Conservation (phyloP, 2,329 filamentous ascomycete species). For the Metarhizium rileyi region DNA sequence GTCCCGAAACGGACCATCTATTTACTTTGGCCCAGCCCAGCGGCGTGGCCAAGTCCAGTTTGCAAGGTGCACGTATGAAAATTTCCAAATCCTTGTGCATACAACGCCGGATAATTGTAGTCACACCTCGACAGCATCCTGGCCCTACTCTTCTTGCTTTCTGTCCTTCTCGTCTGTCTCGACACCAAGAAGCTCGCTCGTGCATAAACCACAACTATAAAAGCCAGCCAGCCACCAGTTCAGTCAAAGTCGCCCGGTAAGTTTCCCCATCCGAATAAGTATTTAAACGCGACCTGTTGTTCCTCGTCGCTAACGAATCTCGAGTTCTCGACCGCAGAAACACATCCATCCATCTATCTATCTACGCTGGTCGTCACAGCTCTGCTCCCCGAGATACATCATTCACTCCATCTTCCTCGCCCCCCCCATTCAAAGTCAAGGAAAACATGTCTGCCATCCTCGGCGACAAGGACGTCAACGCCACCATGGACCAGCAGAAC, state of each 20-base stretch:
- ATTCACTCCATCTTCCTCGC: not conserved
- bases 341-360: too few species aligned
- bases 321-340: not conserved
- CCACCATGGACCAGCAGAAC: slow-evolving; percentile 25
- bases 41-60: too few species aligned
- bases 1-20: slow-evolving; percentile 2
- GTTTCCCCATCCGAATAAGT: not conserved
- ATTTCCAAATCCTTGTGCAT: not conserved
- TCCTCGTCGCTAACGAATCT: not conserved
- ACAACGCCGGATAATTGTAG: not conserved
- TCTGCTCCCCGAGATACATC: not conserved
- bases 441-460: slow-evolving; percentile 48
- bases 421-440: not conserved
- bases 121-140: not conserved
- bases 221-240: not conserved
- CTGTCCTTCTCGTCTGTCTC: not conserved
- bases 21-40: slow-evolving; percentile 14
- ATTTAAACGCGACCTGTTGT: not conserved
- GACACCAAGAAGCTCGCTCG: not conserved
- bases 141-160: not conserved
- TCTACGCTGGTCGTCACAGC: slow-evolving; percentile 1
- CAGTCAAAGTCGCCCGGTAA: too few species aligned
- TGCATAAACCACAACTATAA: not conserved
- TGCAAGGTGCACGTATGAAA: not conserved
- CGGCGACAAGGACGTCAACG: slow-evolving; percentile 57